phyloP scores from a whole-genome alignment of 257 asterid genomes.

The Plectranthus barbatus region DNA sequence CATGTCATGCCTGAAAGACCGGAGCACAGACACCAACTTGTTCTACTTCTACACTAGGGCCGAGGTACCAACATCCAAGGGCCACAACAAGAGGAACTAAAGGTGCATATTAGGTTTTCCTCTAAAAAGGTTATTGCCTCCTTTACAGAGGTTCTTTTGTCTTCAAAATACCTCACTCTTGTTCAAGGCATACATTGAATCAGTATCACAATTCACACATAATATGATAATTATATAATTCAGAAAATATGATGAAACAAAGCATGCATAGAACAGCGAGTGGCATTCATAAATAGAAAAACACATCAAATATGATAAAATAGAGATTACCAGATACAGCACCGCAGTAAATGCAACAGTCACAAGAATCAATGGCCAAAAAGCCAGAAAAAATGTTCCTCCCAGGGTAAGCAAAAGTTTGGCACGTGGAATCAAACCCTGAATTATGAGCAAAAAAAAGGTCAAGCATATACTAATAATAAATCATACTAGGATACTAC shows the following conservation, averaged over 20 bases:
- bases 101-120: background rate
- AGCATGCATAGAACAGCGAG: background rate
- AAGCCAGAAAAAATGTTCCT: constrained; percentile 76
- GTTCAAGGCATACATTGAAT: background rate
- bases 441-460: background rate
- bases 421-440: constrained; percentile 95
- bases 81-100: background rate
- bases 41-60: background rate
- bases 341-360: constrained; percentile 54
- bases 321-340: constrained; percentile 60
- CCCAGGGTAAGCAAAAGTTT: constrained; percentile 81
- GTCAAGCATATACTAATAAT: background rate
- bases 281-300: background rate
- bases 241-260: background rate
- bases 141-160: background rate
- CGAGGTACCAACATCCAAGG: background rate
- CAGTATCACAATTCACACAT: too few relatives aligned
- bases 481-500: background rate
- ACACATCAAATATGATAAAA: background rate
- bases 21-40: background rate
- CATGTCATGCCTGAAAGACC: too few relatives aligned
- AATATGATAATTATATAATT: background rate
- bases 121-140: background rate
- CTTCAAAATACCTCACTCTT: background rate
- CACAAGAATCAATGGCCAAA: constrained; percentile 79